These are phyloP conservation scores for Fusarium hostae DNA, from an alignment of 2,329 filamentous ascomycete genomes.

Conservation along the genomic window DNA sequence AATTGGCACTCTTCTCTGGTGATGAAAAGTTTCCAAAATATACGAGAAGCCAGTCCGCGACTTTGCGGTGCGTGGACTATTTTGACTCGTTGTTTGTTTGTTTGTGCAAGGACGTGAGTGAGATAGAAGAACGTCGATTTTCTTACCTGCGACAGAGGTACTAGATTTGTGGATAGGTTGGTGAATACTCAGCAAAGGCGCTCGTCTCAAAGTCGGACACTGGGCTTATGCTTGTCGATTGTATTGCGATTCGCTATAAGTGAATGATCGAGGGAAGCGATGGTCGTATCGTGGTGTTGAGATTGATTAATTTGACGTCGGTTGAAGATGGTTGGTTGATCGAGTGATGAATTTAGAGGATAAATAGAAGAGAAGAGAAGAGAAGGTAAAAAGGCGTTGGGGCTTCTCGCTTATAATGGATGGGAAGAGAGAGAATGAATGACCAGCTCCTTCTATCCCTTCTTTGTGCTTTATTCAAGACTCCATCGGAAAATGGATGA, in stretches of 20 bases:
- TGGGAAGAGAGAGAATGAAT: background rate
- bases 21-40: background rate
- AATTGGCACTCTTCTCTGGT: background rate
- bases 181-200: background rate
- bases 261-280: background rate
- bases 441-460: constrained; percentile 14
- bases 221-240: background rate
- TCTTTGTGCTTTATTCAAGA: background rate
- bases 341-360: background rate
- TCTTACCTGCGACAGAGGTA: constrained; percentile 3
- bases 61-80: background rate
- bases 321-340: background rate
- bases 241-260: background rate
- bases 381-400: background rate
- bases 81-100: background rate
- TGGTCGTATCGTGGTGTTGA: background rate
- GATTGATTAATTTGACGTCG: background rate
- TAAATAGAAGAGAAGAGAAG: background rate
- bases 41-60: background rate
- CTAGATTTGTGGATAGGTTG: background rate
- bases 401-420: background rate
- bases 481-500: constrained; percentile 1
- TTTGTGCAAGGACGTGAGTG: background rate
- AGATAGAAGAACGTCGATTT: background rate
- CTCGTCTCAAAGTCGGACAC: background rate